phyloP scores from a whole-genome alignment of 1,284 basidiomycete species.

The Pholiota adiposa region DNA sequence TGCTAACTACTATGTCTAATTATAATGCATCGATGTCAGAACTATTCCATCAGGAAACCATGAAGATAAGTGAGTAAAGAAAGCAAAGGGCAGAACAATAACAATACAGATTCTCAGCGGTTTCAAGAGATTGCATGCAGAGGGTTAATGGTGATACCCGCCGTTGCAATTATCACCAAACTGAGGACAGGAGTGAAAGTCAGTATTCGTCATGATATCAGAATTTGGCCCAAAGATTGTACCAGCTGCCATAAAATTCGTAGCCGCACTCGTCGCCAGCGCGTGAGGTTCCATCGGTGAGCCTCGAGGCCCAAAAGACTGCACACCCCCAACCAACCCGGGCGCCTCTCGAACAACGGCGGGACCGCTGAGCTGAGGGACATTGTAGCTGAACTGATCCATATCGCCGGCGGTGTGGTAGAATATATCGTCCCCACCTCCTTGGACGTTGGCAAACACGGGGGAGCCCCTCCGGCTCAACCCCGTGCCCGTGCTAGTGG shows the following conservation, averaged over 20 bases:
- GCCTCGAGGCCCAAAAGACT: conserved; percentile 24
- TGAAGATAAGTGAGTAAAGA: not conserved
- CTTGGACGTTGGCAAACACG: conserved; percentile 41
- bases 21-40: not conserved
- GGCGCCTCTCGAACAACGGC: conserved; percentile 29
- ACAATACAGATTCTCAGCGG: conserved; percentile 8
- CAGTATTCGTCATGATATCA: conserved; percentile 26
- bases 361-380: conserved; percentile 30
- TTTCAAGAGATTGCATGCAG: not conserved
- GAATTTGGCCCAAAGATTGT: conserved; percentile 28
- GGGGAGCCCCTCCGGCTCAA: conserved; percentile 47
- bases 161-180: conserved; percentile 41
- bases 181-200: conserved; percentile 36
- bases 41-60: not conserved
- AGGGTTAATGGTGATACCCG: conserved; percentile 37
- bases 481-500: conserved; percentile 45
- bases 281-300: conserved; percentile 26
- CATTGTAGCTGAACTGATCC: conserved; percentile 47
- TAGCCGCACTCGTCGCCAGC: conserved; percentile 15
- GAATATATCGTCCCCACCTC: conserved; percentile 38
- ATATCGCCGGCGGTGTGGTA: conserved; percentile 44
- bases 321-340: conserved; percentile 17
- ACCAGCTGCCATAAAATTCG: conserved; percentile 31
- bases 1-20: not conserved
- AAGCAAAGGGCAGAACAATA: conserved; percentile 5